phyloP scores from a whole-genome alignment of 2,329 filamentous ascomycete species.

The Dothistroma pini region DNA sequence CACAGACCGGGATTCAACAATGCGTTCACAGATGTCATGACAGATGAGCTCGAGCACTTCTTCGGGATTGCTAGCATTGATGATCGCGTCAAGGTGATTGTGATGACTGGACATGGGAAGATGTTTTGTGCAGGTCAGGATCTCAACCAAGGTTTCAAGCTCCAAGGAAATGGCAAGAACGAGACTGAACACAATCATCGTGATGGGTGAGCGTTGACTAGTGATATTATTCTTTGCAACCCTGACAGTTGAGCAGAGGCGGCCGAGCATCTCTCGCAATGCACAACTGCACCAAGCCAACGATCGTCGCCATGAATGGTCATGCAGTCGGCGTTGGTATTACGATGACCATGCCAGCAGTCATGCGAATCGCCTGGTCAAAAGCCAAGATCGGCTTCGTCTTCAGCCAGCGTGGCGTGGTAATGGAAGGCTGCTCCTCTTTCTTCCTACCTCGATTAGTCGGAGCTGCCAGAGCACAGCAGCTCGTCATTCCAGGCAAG shows the following conservation, averaged over 20 bases:
- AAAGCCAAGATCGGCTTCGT: constrained; percentile 24
- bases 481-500: constrained; percentile 15
- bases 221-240: neutral
- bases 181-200: constrained; percentile 24
- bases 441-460: constrained; percentile 23
- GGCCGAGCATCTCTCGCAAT: constrained; percentile 21
- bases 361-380: constrained; percentile 20
- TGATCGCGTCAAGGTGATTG: constrained; percentile 19
- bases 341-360: constrained; percentile 21
- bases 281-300: constrained; percentile 23
- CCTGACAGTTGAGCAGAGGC: constrained; percentile 12
- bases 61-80: constrained; percentile 22
- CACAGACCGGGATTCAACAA: constrained; percentile 20
- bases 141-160: constrained; percentile 22
- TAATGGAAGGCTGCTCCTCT: constrained; percentile 22
- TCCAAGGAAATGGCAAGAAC: constrained; percentile 18
- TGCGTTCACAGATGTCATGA: constrained; percentile 25
- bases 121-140: constrained; percentile 24
- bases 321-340: constrained; percentile 24
- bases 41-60: constrained; percentile 24
- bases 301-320: constrained; percentile 22
- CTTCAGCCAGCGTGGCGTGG: constrained; percentile 21
- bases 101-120: constrained; percentile 20
- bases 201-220: constrained; percentile 15
- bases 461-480: constrained; percentile 15